Base-by-base conservation (phyloP, 805 yeast species). In the Myxozyma udenii region DNA sequence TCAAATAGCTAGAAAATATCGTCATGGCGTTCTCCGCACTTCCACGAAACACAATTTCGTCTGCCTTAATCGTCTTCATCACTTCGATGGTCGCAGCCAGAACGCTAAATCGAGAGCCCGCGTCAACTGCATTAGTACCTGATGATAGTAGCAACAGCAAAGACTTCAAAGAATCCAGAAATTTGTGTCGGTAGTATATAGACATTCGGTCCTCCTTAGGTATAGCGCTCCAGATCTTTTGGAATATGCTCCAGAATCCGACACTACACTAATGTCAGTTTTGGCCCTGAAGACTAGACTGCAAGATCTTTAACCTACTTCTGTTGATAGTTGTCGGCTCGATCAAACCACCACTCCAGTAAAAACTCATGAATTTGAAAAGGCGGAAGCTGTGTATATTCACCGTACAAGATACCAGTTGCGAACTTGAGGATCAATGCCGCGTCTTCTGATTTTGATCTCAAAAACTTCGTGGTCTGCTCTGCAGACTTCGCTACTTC, bases 241-340 rank as follows among this genome's bases (percentile, higher is more conserved):
- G 25, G 42, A 53, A 55, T 16, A 55, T 11, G 5, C 37, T 12
- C 61, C 55, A 57, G 24, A 48, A 57, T 7, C 28, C 12, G 9
- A 4, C 49, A 26, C 55, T 53, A 35, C 16, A 7, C 7, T 23
- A 22, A 26, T 26, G 22, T 21, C 5, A 21, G 23, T 33, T 43
- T 12, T 42, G 46, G n/a, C 21, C 3, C 5, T 6, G 7, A 21
- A 3, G 4, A 7, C 3, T 6, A 26, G 19, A 18, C 12, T n/a
- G 30, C 23, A 18, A 28, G n/a, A 3, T 11, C 23, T 35, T 11
- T 19, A 12, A 35, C 51, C 11, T 46, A 53, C 58, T 33, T 42
- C 24, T 44, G 43, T 44, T 18, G 24, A 11, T 47, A 54, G 90
- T 73, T 49, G 84, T 70, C 55, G 2, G 39, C 46, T 47, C 58